These are phyloP conservation scores for Phytophthora sp. DNA, from an alignment of 352 stramenopile genomes.

Conservation along the genomic window DNA sequence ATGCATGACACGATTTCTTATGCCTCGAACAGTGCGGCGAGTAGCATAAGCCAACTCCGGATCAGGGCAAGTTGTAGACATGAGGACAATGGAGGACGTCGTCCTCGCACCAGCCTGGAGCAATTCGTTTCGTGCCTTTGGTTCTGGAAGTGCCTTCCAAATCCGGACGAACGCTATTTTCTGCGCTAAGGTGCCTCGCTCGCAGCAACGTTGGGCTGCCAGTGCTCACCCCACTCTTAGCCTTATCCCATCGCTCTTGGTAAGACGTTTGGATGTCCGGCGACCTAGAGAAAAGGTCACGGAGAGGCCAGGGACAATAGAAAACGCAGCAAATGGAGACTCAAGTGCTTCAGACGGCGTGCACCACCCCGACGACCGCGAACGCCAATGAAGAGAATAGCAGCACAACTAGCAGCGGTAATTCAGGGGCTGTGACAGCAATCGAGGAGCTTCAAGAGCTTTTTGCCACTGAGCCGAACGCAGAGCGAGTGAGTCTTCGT, in stretches of 20 bases:
- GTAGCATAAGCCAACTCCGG: too few species aligned
- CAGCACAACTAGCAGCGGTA: slow-evolving; percentile 27
- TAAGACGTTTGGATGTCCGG: slow-evolving; percentile 12
- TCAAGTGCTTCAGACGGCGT: neutral
- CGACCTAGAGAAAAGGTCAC: neutral
- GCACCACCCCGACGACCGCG: neutral
- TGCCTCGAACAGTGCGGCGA: too few species aligned
- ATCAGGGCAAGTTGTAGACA: neutral
- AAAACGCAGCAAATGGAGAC: slow-evolving; percentile 23
- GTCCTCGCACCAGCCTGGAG: neutral
- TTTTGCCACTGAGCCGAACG: slow-evolving; percentile 30
- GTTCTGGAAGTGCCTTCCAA: slow-evolving; percentile 17
- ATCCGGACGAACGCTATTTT: slow-evolving; percentile 32
- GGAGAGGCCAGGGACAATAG: neutral
- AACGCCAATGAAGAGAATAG: slow-evolving; percentile 22
- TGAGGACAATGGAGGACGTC: slow-evolving; percentile 4
- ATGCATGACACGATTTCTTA: too few species aligned
- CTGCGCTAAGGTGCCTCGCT: slow-evolving; percentile 7
- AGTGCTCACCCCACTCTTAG: slow-evolving; percentile 1
- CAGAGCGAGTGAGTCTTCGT: slow-evolving; percentile 55
- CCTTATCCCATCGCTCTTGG: slow-evolving; percentile 15
- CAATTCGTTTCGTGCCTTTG: slow-evolving; percentile 23
- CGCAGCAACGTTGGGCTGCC: neutral
- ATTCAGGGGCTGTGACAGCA: slow-evolving; percentile 34
- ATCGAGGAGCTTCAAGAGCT: slow-evolving; percentile 63